Evolutionary conservation across 208 protist species (phyloP).

Genomic region (Crithidia mellificae): DNA sequence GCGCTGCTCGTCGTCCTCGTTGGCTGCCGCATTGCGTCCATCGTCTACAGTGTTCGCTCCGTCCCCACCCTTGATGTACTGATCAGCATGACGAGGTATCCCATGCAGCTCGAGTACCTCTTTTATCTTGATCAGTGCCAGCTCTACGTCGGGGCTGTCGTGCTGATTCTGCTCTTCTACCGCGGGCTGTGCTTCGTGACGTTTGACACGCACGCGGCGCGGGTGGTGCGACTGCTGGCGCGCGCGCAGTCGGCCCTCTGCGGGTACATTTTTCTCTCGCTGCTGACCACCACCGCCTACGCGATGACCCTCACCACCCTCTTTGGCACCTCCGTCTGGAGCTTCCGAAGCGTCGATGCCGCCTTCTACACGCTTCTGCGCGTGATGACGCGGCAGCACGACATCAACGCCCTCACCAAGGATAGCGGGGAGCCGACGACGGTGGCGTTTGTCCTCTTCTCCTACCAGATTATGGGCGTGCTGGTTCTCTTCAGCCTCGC

Average conservation of each 20-base stretch:
- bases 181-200: slow-evolving; percentile 17
- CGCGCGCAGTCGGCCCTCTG: slow-evolving; percentile 18
- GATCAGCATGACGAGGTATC: slow-evolving; percentile 6
- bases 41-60: slow-evolving; percentile 13
- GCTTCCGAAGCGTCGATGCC: slow-evolving; percentile 41
- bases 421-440: slow-evolving; percentile 4
- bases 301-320: slow-evolving; percentile 37
- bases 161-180: slow-evolving; percentile 25
- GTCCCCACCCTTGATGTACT: slow-evolving; percentile 16
- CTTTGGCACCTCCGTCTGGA: slow-evolving; percentile 33
- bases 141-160: slow-evolving; percentile 25
- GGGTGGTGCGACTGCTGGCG: slow-evolving; percentile 21
- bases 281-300: slow-evolving; percentile 37
- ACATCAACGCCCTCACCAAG: slow-evolving; percentile 30
- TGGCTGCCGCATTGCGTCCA: slow-evolving; percentile 6
- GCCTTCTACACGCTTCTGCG: slow-evolving; percentile 37
- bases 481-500: slow-evolving; percentile 28
- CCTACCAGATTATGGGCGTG: slow-evolving; percentile 30
- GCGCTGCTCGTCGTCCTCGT: neutral
- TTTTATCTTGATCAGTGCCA: slow-evolving; percentile 16
- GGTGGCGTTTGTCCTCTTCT: slow-evolving; percentile 36
- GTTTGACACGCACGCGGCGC: slow-evolving; percentile 20
- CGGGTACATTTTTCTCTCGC: slow-evolving; percentile 39
- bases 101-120: slow-evolving; percentile 22
- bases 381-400: slow-evolving; percentile 49